Base-by-base conservation (phyloP, 108 stramenopile genomes). In the Cyclotella baltica region DNA sequence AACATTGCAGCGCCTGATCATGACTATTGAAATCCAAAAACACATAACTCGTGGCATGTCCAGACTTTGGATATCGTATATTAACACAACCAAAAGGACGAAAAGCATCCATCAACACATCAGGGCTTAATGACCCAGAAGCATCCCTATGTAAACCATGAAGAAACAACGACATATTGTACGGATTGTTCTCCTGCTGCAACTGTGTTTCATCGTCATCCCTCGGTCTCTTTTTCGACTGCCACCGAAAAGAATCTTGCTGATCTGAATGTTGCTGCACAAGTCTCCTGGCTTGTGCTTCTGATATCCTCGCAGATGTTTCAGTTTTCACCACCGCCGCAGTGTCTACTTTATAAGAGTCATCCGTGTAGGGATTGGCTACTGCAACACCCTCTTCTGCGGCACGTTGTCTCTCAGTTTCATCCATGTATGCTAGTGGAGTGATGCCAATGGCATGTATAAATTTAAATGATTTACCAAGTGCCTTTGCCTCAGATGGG, bases 361-460 rank as follows among this genome's bases (percentile, higher is more conserved):
- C 79, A 69, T 87, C 85, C 0, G 88, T 83, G 69, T 88, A 92
- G 9, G 95, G 92, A 79, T 85, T 89, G 20, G 88, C 77, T 18
- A 86, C 77, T 16, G 82, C 85, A 31, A 62, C 53, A 46, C 75
- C 65, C 30, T 20, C 61, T 69, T 74, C 77, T 67, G 25, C 81
- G 48, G 75, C 81, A 70, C 38, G n/a, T 48, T 67, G 68, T 73
- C 61, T 67, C 77, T 77, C 73, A n/a, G 25, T 72, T 1, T 55
- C 68, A 70, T 75, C 62, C 84, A 83, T 83, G 40, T 68, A 43
- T 22, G 78, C 65, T 55, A 93, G 50, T n/a, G 96, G 93, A 53
- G 78, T 69, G 25, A 96, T 72, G 11, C 93, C 96, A 25, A 96
- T 69, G 57, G 96, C 96, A 86, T 96, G 96, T 40, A 96, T 79